phyloP scores from a whole-genome alignment of 495 filamentous ascomycete species.

The Penicillium desertorum region DNA sequence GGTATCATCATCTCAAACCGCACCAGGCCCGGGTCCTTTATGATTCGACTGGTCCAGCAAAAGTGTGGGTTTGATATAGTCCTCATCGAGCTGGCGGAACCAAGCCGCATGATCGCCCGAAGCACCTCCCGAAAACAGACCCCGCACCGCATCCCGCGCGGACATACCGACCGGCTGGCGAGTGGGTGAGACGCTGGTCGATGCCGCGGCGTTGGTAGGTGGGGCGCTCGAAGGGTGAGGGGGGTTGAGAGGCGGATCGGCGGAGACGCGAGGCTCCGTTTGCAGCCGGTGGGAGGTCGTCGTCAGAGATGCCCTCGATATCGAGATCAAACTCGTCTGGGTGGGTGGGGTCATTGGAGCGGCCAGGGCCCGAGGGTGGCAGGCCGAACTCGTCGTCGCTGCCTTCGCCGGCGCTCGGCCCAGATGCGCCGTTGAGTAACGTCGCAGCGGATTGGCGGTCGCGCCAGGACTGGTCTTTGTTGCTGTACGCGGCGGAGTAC shows the following conservation, averaged over 20 bases:
- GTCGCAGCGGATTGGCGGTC: slow-evolving; percentile 44
- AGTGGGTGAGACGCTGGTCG: slow-evolving; percentile 34
- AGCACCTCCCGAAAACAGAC: slow-evolving; percentile 67
- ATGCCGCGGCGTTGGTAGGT: slow-evolving; percentile 16
- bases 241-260: slow-evolving; percentile 55
- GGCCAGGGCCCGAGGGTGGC: slow-evolving; percentile 51
- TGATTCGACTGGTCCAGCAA: slow-evolving; percentile 71
- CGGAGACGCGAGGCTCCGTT: slow-evolving; percentile 46
- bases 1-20: slow-evolving; percentile 36
- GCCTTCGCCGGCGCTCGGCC: slow-evolving; percentile 44
- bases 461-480: slow-evolving; percentile 40
- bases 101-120: slow-evolving; percentile 86
- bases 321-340: slow-evolving; percentile 52
- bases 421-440: slow-evolving; percentile 33
- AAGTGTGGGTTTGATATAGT: slow-evolving; percentile 92
- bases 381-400: slow-evolving; percentile 56
- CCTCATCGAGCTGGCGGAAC: slow-evolving; percentile 93
- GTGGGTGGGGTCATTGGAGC: slow-evolving; percentile 59
- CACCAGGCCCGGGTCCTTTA: slow-evolving; percentile 44
- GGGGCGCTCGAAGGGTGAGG: slow-evolving; percentile 23
- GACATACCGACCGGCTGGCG: slow-evolving; percentile 37
- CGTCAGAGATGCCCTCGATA: slow-evolving; percentile 45
- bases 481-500: slow-evolving; percentile 62
- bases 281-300: slow-evolving; percentile 53
- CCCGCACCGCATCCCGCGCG: slow-evolving; percentile 67